phyloP scores from a whole-genome alignment of 176 grass and related monocot species.

The Musa schizocarpa region DNA sequence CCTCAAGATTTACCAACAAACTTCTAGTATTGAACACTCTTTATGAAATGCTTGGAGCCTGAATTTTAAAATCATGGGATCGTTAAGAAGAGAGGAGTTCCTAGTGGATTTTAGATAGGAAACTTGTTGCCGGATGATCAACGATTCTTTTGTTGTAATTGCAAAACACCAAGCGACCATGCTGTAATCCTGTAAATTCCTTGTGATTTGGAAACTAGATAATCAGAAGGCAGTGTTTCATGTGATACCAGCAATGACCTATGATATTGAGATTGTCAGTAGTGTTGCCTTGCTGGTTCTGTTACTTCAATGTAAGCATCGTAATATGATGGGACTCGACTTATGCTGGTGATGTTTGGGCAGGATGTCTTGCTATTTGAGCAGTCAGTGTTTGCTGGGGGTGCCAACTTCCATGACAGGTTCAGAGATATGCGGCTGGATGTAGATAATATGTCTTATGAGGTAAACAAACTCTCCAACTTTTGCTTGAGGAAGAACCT shows the following conservation, averaged over 20 bases:
- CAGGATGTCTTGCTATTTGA: slow-evolving; percentile 4
- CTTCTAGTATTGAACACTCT: too few relatives aligned
- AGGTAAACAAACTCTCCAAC: neutral
- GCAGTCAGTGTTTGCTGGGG: neutral
- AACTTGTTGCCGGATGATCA: neutral
- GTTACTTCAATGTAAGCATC: neutral
- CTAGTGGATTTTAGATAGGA: neutral
- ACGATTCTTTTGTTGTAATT: neutral
- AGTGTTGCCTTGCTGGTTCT: neutral
- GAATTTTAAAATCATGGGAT: neutral
- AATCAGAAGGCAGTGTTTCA: neutral
- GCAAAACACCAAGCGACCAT: neutral
- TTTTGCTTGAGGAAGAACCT: too few relatives aligned
- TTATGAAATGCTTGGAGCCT: too few relatives aligned
- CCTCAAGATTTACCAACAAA: too few relatives aligned
- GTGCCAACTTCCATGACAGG: slow-evolving; percentile 8
- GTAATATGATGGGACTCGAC: neutral
- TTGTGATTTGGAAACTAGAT: neutral
- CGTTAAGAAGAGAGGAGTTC: neutral
- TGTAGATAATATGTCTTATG: slow-evolving; percentile 20
- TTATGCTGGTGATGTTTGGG: neutral
- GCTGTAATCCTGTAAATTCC: neutral
- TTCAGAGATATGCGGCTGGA: slow-evolving; percentile 16
- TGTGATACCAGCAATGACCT: too few relatives aligned
- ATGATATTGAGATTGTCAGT: too few relatives aligned